These are phyloP conservation scores for Saccharomycopsis schoenii DNA, from an alignment of 805 yeast species.

Conservation along the genomic window DNA sequence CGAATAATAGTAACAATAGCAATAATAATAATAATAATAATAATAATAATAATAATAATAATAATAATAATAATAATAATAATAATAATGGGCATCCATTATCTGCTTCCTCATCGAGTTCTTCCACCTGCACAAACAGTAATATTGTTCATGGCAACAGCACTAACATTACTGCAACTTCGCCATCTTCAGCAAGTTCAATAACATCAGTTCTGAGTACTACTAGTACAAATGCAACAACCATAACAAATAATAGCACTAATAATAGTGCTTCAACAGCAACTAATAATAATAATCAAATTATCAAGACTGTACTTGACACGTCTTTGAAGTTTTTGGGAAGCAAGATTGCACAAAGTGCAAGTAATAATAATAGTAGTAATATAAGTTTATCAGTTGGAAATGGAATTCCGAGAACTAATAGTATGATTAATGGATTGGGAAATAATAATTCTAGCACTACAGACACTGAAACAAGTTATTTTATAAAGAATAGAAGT, in stretches of 20 bases:
- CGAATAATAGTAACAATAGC: not conserved
- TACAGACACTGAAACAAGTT: not conserved
- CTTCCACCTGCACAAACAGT: not conserved
- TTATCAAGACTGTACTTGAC: constrained; percentile 10
- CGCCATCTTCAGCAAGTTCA: not conserved
- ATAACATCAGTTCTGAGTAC: not conserved
- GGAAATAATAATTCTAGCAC: not conserved
- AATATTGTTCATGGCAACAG: not conserved
- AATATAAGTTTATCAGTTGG: not conserved
- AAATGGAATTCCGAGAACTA: not conserved
- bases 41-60: not conserved
- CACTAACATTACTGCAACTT: not conserved
- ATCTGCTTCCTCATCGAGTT: not conserved
- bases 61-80: not conserved
- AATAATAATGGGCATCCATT: not conserved
- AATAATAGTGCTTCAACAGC: not conserved
- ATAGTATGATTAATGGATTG: not conserved
- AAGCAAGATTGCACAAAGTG: constrained; percentile 2
- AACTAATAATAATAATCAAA: not conserved
- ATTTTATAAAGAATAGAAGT: not conserved
- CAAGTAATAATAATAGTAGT: not conserved
- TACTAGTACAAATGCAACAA: not conserved
- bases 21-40: not conserved
- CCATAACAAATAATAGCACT: not conserved
- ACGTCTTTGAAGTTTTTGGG: constrained; percentile 16